Evolutionary conservation across 1,139 yeast species (phyloP).

Genomic region (Geotrichum europaeum): DNA sequence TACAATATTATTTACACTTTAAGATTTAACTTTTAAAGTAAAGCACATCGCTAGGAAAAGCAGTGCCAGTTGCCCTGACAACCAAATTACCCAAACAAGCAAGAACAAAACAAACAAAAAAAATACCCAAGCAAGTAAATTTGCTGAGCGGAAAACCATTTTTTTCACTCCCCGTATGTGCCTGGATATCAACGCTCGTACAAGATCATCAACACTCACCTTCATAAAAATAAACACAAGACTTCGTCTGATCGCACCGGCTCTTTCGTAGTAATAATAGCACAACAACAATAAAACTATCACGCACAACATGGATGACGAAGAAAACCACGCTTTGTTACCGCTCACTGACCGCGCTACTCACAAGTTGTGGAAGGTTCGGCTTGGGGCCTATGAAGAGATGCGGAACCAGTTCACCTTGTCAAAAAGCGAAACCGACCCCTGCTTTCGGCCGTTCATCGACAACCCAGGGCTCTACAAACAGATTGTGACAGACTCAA

Average conservation of each 20-base stretch:
- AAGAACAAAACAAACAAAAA: too few relatives aligned
- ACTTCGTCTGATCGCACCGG: not conserved
- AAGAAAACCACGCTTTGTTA: slow-evolving; percentile 55
- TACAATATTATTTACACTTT: too few relatives aligned
- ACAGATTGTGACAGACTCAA: slow-evolving; percentile 63
- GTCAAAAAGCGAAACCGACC: slow-evolving; percentile 51
- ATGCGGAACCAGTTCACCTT: slow-evolving; percentile 47
- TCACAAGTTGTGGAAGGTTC: slow-evolving; percentile 85
- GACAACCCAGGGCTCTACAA: slow-evolving; percentile 47
- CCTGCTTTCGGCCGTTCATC: slow-evolving; percentile 46
- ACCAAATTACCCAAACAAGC: too few relatives aligned
- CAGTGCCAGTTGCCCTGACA: too few relatives aligned
- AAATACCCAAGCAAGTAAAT: too few relatives aligned
- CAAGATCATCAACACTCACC: not conserved
- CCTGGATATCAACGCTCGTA: too few relatives aligned
- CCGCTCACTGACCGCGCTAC: slow-evolving; percentile 60
- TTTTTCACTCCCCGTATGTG: too few relatives aligned
- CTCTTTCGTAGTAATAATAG: not conserved
- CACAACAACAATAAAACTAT: not conserved
- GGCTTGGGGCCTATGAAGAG: slow-evolving; percentile 75
- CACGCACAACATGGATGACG: slow-evolving; percentile 25
- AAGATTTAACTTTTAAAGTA: too few relatives aligned
- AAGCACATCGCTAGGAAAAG: too few relatives aligned
- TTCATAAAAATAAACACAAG: not conserved
- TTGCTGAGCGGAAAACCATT: too few relatives aligned